A percentile compares a stretch with the other conserved stretches of the same genome.
These are phyloP conservation scores for Amoebophrya sp. DNA, from an alignment of 169 alveolate genomes.

Conservation along the genomic window DNA sequence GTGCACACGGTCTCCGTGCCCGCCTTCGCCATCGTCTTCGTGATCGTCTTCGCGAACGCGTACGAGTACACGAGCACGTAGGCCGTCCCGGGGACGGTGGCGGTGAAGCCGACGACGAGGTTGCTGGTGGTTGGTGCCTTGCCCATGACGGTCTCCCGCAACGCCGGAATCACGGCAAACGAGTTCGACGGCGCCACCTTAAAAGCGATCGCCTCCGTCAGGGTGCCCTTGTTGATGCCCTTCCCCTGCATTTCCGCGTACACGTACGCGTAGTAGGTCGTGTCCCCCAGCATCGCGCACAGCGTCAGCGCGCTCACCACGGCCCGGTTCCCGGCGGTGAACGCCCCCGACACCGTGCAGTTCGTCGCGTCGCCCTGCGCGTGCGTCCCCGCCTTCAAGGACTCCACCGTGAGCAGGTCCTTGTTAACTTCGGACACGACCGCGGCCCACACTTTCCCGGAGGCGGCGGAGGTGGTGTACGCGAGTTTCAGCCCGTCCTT, in stretches of 20 bases:
- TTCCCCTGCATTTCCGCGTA: slow-evolving; percentile 21
- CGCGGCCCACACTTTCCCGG: slow-evolving; percentile 23
- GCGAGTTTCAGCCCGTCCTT: neutral
- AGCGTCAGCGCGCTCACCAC: neutral
- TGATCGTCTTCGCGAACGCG: neutral
- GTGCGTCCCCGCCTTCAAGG: slow-evolving; percentile 7
- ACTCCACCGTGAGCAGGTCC: slow-evolving; percentile 15
- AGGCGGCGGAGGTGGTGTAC: neutral
- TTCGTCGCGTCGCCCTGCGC: neutral
- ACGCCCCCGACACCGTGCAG: neutral
- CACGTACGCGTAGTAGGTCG: slow-evolving; percentile 16
- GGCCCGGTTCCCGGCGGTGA: neutral
- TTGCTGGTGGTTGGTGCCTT: neutral
- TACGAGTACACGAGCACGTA: neutral
- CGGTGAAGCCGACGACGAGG: neutral
- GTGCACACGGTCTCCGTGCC: neutral
- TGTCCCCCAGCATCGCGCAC: slow-evolving; percentile 16
- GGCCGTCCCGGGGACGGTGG: neutral
- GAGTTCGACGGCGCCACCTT: neutral
- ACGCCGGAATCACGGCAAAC: neutral
- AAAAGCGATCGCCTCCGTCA: slow-evolving; percentile 14
- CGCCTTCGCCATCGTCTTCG: neutral
- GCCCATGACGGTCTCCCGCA: neutral
- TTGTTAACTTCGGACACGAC: slow-evolving; percentile 27
- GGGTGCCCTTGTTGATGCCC: slow-evolving; percentile 10